Percentiles rank a stretch among this genome's conserved stretches.
These are phyloP conservation scores for Yarrowia divulgata DNA, from an alignment of 805 yeast species.

Conservation along the genomic window DNA sequence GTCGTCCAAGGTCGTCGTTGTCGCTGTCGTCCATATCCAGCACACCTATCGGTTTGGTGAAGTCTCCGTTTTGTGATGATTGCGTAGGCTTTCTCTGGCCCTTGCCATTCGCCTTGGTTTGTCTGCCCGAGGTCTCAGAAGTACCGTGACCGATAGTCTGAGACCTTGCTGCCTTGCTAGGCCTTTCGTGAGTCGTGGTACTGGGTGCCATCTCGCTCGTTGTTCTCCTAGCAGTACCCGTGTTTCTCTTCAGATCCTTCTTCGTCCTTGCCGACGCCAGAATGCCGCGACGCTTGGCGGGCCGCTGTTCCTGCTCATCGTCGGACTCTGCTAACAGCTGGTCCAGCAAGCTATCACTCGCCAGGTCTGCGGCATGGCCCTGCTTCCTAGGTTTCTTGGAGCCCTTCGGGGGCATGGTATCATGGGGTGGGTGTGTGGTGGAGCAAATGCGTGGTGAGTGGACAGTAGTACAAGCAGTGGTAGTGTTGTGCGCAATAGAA, in stretches of 20 bases:
- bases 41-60: conserved; percentile 10
- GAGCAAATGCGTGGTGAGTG: conserved; percentile 4
- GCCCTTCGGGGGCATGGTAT: conserved; percentile 39
- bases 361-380: conserved; percentile 21
- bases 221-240: conserved; percentile 1
- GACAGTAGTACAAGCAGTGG: conserved; percentile 4
- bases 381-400: conserved; percentile 10
- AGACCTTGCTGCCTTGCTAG: conserved; percentile 23
- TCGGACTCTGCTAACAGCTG: conserved; percentile 33
- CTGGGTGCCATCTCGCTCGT: conserved; percentile 1
- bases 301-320: conserved; percentile 13
- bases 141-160: conserved; percentile 8
- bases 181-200: background rate
- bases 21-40: conserved; percentile 8
- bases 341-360: conserved; percentile 32
- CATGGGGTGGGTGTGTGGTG: conserved; percentile 9
- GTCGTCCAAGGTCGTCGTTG: background rate
- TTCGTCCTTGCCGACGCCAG: conserved; percentile 11
- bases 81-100: background rate
- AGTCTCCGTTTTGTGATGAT: background rate
- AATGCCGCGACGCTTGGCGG: conserved; percentile 15
- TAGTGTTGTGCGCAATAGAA: background rate
- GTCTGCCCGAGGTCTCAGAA: background rate
- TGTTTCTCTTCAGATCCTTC: background rate
- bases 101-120: background rate